A percentile compares a stretch with the other conserved stretches of the same genome.
These are phyloP conservation scores for Russula sp. DNA, from an alignment of 768 basidiomycete genomes.

Conservation along the genomic window DNA sequence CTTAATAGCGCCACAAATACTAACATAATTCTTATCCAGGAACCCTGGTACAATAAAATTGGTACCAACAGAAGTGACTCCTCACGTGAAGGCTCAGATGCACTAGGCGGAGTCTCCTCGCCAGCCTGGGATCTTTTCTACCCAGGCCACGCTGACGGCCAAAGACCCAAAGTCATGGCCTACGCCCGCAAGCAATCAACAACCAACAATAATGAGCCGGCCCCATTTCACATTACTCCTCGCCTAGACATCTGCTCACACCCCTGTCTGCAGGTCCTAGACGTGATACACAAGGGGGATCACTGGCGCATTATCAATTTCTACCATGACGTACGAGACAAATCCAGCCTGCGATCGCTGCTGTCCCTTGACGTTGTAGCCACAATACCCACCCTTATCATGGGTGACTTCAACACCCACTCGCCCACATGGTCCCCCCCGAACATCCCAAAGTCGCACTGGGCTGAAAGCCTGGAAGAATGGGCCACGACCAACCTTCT, in stretches of 20 bases:
- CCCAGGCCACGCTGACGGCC: neutral
- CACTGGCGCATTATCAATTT: no score
- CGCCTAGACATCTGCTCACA: neutral
- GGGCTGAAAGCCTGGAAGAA: neutral
- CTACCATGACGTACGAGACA: neutral
- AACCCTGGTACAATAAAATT: neutral
- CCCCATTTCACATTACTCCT: fast-evolving
- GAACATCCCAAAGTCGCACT: neutral
- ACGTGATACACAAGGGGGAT: no score
- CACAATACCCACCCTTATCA: neutral
- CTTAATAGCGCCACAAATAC: neutral
- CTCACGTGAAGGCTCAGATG: neutral
- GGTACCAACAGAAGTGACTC: neutral
- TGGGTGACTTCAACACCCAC: neutral
- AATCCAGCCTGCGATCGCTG: neutral
- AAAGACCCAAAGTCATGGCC: neutral
- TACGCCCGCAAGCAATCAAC: neutral
- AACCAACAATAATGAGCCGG: neutral
- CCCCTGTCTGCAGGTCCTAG: neutral
- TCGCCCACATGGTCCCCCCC: neutral
- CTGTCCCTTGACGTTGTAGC: neutral
- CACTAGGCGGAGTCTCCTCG: neutral
- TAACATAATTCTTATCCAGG: neutral
- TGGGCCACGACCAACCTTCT: neutral
- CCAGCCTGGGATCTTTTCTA: neutral